Base-by-base conservation (phyloP, 2,329 filamentous ascomycete species). In the Parastagonospora avenae region DNA sequence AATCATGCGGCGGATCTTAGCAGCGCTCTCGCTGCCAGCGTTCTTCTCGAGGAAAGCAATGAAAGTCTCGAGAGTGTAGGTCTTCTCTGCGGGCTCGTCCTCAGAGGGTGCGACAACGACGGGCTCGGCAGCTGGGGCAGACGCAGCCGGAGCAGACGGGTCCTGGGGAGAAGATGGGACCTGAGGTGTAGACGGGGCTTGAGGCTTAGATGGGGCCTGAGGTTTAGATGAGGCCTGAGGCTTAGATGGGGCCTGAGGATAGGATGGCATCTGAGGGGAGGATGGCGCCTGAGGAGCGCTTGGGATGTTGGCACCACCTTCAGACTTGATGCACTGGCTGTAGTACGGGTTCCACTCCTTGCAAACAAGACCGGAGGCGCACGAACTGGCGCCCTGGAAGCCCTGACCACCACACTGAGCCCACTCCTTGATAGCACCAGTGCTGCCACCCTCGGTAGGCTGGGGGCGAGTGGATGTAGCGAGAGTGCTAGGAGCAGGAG, bases 391-490 rank as follows among this genome's bases (percentile, higher is more conserved):
- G 24, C 78, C 77, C 12, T 62, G 74, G 55, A 64, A 79, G 54
- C 64, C 70, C 14, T 66, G 58, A 12, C 78, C 79, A 60, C 77
- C 78, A 55, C 79, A 80, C 59, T 78, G 78, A 31, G 57, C 57
- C 52, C 57, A 69, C 24, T 59, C 57, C 49, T 60, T 51, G 40
- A 61, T 51, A 19, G 45, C 33, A 19, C 52, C 54, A 11, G 55
- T 50, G 39, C 46, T 50, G 24, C 54, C 52, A 46, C 49, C 53
- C 14, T 53, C 49, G 11, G 60, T 66, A 27, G 62, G 48, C 38
- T 52, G 46, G 5, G 66, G 66, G 32, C 57, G 59, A 39, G 54
- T 54, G n/a, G 54, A 46, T 8, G 64, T 68, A 19, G 54, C 51
- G 42, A 68, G 54, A 28, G 62, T 64, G 30, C 55, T 66, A 10